Conservation (phyloP, 129 eudicot genomes). For the Sambucus nigra region DNA sequence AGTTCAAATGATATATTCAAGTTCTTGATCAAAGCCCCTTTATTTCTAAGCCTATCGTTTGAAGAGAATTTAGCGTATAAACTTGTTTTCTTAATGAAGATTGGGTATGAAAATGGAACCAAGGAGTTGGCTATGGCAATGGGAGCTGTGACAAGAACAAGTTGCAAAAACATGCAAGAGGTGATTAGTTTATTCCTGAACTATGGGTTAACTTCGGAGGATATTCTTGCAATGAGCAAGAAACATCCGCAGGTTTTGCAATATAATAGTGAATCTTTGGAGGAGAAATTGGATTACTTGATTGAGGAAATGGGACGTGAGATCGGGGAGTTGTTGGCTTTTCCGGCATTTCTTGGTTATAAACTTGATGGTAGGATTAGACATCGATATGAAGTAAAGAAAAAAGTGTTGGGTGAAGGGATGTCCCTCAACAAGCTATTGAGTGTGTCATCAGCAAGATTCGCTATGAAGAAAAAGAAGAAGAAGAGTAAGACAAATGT, state of each 20-base stretch:
- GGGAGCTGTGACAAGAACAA: conserved; percentile 91
- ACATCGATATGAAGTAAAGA: conserved; percentile 68
- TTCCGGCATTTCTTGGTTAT: conserved; percentile 97
- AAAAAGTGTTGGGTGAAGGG: conserved; percentile 50
- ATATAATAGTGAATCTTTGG: conserved; percentile 68
- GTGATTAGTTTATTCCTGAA: conserved; percentile 67
- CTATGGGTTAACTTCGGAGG: conserved; percentile 72
- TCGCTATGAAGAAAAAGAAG: conserved; percentile 51
- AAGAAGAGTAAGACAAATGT: conserved; percentile 11
- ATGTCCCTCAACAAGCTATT: conserved; percentile 79
- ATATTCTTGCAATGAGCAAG: conserved; percentile 74
- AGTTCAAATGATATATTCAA: conserved; percentile 54
- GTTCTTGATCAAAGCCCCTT: conserved; percentile 71
- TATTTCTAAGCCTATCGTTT: conserved; percentile 69
- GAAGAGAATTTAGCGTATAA: conserved; percentile 69
- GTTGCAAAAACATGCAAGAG: conserved; percentile 79
- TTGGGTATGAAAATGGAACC: conserved; percentile 58
- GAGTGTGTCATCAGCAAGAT: conserved; percentile 59
- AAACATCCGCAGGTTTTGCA: conserved; percentile 88
- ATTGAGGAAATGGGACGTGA: conserved; percentile 86
- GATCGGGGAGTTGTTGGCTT: conserved; percentile 62
- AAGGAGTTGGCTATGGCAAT: conserved; percentile 81
- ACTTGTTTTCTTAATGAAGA: conserved; percentile 55
- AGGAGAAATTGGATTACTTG: conserved; percentile 71
- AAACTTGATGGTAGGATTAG: conserved; percentile 82